Evolutionary conservation across 1,139 yeast genomes (phyloP), one percentile per base, ranked within the genome.

Genomic region (Magnusiomyces fungicola): DNA sequence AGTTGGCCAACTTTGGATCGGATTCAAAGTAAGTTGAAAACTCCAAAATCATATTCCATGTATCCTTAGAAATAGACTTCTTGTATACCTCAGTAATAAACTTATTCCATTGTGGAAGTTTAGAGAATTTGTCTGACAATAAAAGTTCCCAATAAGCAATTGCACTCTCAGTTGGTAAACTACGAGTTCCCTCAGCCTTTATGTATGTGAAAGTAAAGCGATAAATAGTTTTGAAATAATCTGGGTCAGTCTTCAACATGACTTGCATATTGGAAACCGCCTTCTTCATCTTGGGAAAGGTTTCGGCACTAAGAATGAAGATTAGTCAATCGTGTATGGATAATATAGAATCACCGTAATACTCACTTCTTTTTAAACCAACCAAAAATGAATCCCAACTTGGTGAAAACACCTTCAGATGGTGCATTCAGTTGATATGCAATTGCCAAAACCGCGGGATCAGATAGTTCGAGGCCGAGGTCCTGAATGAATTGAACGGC

Each of bases 11-110:
- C 1, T 64, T 61, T 0, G 84, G 80, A 56, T 83, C 85, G 1
- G 64, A 56, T 1, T 71, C 65, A 44, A 76, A 76, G 51, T 79
- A 81, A 43, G 68, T 66, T 47, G 84, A 69, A 61, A 90, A 88
- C 53, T 80, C 78, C 53, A 77, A 75, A 50, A 85, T 70, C 97
- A 90, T 89, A 53, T 78, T 75, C 96, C 97, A 90, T 34, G 82
- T 79, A 61, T 90, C 98, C 53, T 69, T 76, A 7, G 85, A 76
- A 32, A 90, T 72, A 3, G 72, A 65, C 48, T 72, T 67, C 44
- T 71, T 71, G 59, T 71, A 71, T 46, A 64, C 72, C 23, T 59
- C 63, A 30, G 57, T 59, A 44, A 65, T 66, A 63, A 75, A 88
- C 14, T 61, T 66, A 50, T 70, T 71, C 87, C 85, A 87, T 48